These are phyloP conservation scores for Spathaspora boniae DNA, from an alignment of 805 yeast genomes.

Conservation along the genomic window DNA sequence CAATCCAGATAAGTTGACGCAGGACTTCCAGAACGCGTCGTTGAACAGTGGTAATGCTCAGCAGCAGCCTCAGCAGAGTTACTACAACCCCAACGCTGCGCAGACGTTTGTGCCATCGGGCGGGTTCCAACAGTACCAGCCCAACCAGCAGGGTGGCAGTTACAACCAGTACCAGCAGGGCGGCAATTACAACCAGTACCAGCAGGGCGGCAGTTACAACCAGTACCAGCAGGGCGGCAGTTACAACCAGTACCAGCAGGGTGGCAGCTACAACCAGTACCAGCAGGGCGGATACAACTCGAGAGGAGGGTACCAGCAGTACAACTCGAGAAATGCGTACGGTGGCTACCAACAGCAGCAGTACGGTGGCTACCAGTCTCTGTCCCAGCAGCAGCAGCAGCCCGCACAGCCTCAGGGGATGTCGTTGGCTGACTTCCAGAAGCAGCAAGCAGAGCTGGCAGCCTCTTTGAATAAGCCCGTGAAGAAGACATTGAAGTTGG, in stretches of 20 bases:
- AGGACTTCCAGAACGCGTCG: conserved; percentile 42
- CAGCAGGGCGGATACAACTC: conserved; percentile 14
- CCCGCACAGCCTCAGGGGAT: conserved; percentile 35
- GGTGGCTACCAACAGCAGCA: conserved; percentile 17
- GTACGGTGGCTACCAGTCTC: conserved; percentile 15
- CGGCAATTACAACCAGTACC: conserved; percentile 11
- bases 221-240: conserved; percentile 20
- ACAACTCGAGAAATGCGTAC: conserved; percentile 13
- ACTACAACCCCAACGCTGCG: conserved; percentile 49
- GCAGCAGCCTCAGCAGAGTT: conserved; percentile 12
- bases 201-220: conserved; percentile 18
- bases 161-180: conserved; percentile 13
- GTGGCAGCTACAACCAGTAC: conserved; percentile 21
- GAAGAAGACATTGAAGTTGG: conserved; percentile 66
- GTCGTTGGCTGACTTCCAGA: conserved; percentile 81
- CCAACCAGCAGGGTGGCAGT: conserved; percentile 9
- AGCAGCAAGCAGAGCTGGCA: conserved; percentile 50
- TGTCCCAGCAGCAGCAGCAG: conserved; percentile 17
- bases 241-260: conserved; percentile 16
- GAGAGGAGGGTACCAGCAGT: conserved; percentile 23
- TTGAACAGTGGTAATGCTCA: conserved; percentile 21
- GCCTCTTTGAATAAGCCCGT: conserved; percentile 51
- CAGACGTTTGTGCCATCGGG: conserved; percentile 47
- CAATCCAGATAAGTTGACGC: conserved; percentile 42
- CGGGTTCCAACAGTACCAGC: conserved; percentile 8